Percentiles rank a stretch among this genome's conserved stretches.
Conservation (phyloP, 495 filamentous ascomycete species). For the Daldinia vernicosa region DNA sequence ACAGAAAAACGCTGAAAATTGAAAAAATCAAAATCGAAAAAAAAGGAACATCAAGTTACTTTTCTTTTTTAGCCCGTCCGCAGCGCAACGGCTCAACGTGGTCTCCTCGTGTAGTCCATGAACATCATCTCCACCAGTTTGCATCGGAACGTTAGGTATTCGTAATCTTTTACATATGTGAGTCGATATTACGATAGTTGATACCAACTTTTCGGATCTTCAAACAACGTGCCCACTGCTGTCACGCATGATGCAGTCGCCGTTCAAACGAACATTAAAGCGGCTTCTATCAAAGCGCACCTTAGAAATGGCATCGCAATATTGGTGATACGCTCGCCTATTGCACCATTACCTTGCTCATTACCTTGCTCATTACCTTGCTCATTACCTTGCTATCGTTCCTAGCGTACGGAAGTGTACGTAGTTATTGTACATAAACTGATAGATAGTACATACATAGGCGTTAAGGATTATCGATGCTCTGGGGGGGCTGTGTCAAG, state of each 20-base stretch:
- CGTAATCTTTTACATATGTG: slow-evolving; percentile 11
- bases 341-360: slow-evolving; percentile 10
- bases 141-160: slow-evolving; percentile 16
- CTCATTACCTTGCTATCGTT: slow-evolving; percentile 11
- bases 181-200: no score
- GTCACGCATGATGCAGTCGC: slow-evolving; percentile 12
- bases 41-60: background rate
- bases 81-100: slow-evolving; percentile 13
- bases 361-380: no score
- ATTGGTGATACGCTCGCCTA: slow-evolving; percentile 26
- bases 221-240: slow-evolving; percentile 4
- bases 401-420: background rate
- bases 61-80: slow-evolving; percentile 14
- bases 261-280: background rate
- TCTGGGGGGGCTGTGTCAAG: slow-evolving; percentile 24
- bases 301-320: slow-evolving; percentile 5
- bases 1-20: background rate
- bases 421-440: background rate
- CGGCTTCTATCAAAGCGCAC: slow-evolving; percentile 9
- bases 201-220: slow-evolving; percentile 6
- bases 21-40: background rate
- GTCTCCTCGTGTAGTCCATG: slow-evolving; percentile 10
- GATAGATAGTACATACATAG: background rate
- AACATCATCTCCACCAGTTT: slow-evolving; percentile 34
- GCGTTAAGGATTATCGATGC: slow-evolving; percentile 30